Percentiles rank a stretch among this genome's conserved stretches.
Conservation (phyloP, 768 basidiomycete species). For the Lactarius evosmus region DNA sequence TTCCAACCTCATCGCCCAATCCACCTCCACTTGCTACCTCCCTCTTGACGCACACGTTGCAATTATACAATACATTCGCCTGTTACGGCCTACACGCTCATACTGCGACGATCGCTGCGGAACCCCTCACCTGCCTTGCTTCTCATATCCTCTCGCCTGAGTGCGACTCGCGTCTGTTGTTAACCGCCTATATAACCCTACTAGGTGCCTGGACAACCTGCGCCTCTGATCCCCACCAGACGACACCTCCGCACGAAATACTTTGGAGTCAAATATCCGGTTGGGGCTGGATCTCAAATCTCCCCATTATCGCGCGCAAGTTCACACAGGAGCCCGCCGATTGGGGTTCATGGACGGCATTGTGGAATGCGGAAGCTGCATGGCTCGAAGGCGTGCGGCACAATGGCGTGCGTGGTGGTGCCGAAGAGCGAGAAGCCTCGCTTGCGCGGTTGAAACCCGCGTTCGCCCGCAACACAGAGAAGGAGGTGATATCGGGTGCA, state of each 20-base stretch:
- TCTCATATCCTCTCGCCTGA: conserved; percentile 43
- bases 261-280: conserved; percentile 84
- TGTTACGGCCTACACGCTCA: conserved; percentile 77
- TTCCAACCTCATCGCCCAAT: conserved; percentile 48
- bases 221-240: conserved; percentile 87
- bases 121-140: conserved; percentile 52
- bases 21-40: conserved; percentile 37
- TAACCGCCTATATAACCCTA: conserved; percentile 54
- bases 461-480: conserved; percentile 40
- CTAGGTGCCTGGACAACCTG: conserved; percentile 74
- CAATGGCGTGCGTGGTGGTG: conserved; percentile 67
- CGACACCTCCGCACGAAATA: conserved; percentile 82
- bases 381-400: conserved; percentile 78
- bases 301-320: conserved; percentile 40
- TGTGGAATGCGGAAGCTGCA: conserved; percentile 55
- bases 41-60: conserved; percentile 57
- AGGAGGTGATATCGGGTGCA: conserved; percentile 30
- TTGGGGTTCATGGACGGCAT: conserved; percentile 34
- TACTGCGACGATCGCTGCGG: conserved; percentile 59
- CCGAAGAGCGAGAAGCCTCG: conserved; percentile 49
- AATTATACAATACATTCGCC: conserved; percentile 61
- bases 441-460: conserved; percentile 38
- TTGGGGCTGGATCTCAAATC: conserved; percentile 69
- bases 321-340: conserved; percentile 35
- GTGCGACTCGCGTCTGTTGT: conserved; percentile 39